Percentiles rank a stretch among this genome's conserved stretches.
Evolutionary conservation across 2,329 filamentous ascomycete species (phyloP).

Genomic region (Domatiomyces globalis): DNA sequence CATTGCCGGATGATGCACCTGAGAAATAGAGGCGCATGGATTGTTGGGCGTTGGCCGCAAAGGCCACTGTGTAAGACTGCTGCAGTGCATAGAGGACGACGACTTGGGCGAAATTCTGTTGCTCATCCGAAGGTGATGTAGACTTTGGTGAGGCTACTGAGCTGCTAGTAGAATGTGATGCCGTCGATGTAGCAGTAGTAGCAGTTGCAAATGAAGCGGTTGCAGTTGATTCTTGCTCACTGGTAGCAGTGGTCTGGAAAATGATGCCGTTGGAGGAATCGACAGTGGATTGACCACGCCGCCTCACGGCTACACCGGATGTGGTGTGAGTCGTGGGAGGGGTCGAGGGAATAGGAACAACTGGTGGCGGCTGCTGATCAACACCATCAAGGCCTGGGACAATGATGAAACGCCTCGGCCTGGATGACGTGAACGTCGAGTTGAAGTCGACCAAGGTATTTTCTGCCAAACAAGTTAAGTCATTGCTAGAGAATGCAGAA

Average conservation of each 20-base stretch:
- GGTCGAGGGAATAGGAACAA: slow-evolving; percentile 3
- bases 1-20: slow-evolving; percentile 16
- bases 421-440: slow-evolving; percentile 28
- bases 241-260: slow-evolving; percentile 22
- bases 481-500: slow-evolving; percentile 58
- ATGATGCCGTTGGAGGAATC: slow-evolving; percentile 25
- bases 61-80: slow-evolving; percentile 21
- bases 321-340: slow-evolving; percentile 5
- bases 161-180: slow-evolving; percentile 27
- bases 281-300: slow-evolving; percentile 3
- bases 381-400: slow-evolving; percentile 6
- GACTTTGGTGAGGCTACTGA: slow-evolving; percentile 13
- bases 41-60: slow-evolving; percentile 14
- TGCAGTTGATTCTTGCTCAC: slow-evolving; percentile 12
- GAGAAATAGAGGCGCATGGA: slow-evolving; percentile 21
- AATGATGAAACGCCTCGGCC: slow-evolving; percentile 16
- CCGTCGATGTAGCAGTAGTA: slow-evolving; percentile 31
- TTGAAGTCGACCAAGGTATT: slow-evolving; percentile 67
- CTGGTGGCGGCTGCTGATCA: not conserved
- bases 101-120: slow-evolving; percentile 10
- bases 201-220: slow-evolving; percentile 9
- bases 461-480: slow-evolving; percentile 67
- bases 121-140: not conserved
- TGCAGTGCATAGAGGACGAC: slow-evolving; percentile 18
- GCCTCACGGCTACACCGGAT: slow-evolving; percentile 2